A percentile compares a stretch with the other conserved stretches of the same genome.
Evolutionary conservation across 345 rosid genomes (phyloP).

Genomic region (Cardamine occulta): DNA sequence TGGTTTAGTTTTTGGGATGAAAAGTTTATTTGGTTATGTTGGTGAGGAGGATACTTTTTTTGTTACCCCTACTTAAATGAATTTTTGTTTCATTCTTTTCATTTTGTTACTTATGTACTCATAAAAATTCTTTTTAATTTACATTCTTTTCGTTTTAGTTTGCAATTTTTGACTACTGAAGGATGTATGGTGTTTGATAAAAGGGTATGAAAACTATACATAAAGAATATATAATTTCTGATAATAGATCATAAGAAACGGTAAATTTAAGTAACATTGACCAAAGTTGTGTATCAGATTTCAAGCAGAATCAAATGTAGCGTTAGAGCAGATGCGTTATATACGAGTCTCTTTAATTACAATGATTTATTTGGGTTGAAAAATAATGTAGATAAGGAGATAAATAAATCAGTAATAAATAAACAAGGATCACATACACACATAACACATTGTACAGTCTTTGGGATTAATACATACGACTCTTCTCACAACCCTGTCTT

Average conservation of each 20-base stretch:
- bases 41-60: not conserved
- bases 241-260: no score
- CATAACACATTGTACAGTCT: constrained; percentile 17
- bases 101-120: no score
- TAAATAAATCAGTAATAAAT: constrained; percentile 37
- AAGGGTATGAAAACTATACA: no score
- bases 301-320: not conserved
- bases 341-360: constrained; percentile 1
- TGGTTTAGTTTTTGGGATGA: constrained; percentile 23
- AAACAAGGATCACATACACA: constrained; percentile 28
- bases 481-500: constrained; percentile 58
- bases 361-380: not conserved
- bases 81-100: not conserved
- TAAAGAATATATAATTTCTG: no score
- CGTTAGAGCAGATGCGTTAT: not conserved
- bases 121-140: not conserved
- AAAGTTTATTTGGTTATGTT: constrained; percentile 7
- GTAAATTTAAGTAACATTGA: not conserved
- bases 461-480: not conserved
- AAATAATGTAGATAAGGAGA: not conserved
- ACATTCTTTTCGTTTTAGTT: not conserved
- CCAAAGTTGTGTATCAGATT: not conserved
- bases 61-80: constrained; percentile 28
- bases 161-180: not conserved
- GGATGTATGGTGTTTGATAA: no score